Percentiles rank a stretch among this genome's conserved stretches.
Conservation (phyloP, 2,329 filamentous ascomycete species). For the Neoascochyta sp. region DNA sequence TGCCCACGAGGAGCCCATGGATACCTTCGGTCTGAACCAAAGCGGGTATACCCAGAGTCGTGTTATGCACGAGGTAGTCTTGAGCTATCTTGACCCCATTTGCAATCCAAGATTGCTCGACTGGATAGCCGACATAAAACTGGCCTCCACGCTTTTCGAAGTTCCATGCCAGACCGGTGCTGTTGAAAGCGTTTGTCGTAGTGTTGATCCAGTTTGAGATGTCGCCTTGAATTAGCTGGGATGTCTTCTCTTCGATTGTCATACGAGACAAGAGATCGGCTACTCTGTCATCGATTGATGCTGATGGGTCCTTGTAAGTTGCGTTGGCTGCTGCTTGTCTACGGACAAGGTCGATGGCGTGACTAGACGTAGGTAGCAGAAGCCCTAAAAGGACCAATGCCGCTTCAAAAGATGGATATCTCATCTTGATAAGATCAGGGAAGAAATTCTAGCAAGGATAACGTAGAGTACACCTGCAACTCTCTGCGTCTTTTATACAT, state of each 20-base stretch:
- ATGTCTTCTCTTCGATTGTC: slow-evolving; percentile 70
- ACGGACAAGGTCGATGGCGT: slow-evolving; percentile 25
- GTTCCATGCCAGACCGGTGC: slow-evolving; percentile 62
- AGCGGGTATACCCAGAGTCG: slow-evolving; percentile 64
- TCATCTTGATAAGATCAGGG: slow-evolving; percentile 7
- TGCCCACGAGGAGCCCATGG: slow-evolving; percentile 67
- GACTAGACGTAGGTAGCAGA: slow-evolving; percentile 11
- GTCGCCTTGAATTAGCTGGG: slow-evolving; percentile 62
- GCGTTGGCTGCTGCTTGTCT: slow-evolving; percentile 28
- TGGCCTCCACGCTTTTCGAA: slow-evolving; percentile 64
- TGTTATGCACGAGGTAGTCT: slow-evolving; percentile 65
- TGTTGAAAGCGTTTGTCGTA: slow-evolving; percentile 64
- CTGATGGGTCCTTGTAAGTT: slow-evolving; percentile 60
- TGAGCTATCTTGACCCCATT: slow-evolving; percentile 62
- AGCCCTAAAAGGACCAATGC: slow-evolving; percentile 16
- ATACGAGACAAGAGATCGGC: slow-evolving; percentile 66
- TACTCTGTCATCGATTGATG: slow-evolving; percentile 61
- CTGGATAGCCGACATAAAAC: slow-evolving; percentile 68
- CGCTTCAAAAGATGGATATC: slow-evolving; percentile 7
- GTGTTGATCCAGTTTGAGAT: slow-evolving; percentile 70
- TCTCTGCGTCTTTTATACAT: slow-evolving; percentile 5
- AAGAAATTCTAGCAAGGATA: not conserved
- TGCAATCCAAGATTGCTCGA: slow-evolving; percentile 61
- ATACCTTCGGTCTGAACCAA: slow-evolving; percentile 72
- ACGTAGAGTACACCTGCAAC: too few species aligned